phyloP scores from a whole-genome alignment of 768 basidiomycete genomes.

The Psilocybe subaeruginosa region DNA sequence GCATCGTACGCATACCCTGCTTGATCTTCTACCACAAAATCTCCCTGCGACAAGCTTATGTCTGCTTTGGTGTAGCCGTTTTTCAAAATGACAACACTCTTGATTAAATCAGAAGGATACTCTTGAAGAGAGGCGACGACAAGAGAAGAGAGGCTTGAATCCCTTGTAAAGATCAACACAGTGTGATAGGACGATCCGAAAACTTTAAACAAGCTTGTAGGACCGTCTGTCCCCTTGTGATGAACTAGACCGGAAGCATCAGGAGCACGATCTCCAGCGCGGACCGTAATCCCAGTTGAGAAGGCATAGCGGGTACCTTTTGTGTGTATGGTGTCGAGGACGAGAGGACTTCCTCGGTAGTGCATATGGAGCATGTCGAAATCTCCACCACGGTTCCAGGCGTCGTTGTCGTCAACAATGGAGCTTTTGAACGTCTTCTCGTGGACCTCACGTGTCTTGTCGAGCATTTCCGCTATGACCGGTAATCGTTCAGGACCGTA shows the following conservation, averaged over 20 bases:
- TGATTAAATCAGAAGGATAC: neutral
- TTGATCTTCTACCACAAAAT: slow-evolving; percentile 22
- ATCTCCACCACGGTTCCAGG: slow-evolving; percentile 18
- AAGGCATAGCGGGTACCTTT: slow-evolving; percentile 21
- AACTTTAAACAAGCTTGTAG: slow-evolving; percentile 25
- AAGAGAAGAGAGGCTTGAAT: neutral
- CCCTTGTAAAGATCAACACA: slow-evolving; percentile 32
- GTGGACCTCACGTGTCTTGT: slow-evolving; percentile 27
- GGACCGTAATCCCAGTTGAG: slow-evolving; percentile 28
- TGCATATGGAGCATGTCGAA: slow-evolving; percentile 52
- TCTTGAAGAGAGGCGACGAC: neutral
- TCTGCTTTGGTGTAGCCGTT: neutral
- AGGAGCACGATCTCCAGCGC: slow-evolving; percentile 50
- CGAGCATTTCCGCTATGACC: slow-evolving; percentile 39
- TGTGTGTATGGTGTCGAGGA: slow-evolving; percentile 38
- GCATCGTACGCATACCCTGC: slow-evolving; percentile 26
- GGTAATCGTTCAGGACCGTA: slow-evolving; percentile 37
- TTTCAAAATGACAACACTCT: neutral
- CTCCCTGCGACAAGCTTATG: neutral
- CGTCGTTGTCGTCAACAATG: slow-evolving; percentile 4
- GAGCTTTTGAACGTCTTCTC: slow-evolving; percentile 12
- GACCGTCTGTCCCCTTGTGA: neutral
- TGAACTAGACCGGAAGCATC: slow-evolving; percentile 36
- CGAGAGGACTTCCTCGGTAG: slow-evolving; percentile 51
- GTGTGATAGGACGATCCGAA: slow-evolving; percentile 35